Base-by-base conservation (phyloP, 1,139 yeast species). In the Groenewaldozyma sp. region DNA sequence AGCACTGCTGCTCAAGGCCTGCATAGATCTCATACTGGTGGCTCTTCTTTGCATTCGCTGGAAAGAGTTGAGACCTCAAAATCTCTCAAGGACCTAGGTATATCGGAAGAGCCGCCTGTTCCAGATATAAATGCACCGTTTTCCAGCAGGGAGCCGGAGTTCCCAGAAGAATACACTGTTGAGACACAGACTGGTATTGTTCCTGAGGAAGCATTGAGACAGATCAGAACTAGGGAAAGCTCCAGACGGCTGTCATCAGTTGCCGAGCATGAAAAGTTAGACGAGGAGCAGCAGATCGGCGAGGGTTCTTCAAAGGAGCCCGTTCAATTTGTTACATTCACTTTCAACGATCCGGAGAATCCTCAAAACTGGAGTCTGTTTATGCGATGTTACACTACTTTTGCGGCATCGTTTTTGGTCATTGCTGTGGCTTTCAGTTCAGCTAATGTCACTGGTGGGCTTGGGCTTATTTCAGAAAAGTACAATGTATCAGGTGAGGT, bases 391-490 rank as follows among this genome's bases (percentile, higher is more conserved):
- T 13, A 60, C 2, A 82, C 79, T 54, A 86, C 95, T 1, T 56
- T 80, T 22, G 49, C 78, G 6, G 66, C 82, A 17, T 75, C 95
- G 1, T 43, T 75, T 27, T 68, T 82, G 43, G 95, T 86, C 40
- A 79, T 86, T 43, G 74, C 84, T 50, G 94, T 88, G 17, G 95
- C 95, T 1, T 86, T 81, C 58, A 95, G 95, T 34, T 82, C 94
- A 3, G 80, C 94, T 1, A 80, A 87, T 59, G 78, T 84, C 50
- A 79, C 95, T 13, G 93, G 94, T 49, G 88, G 93, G 32, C 63
- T 86, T 38, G 72, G 72, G 24, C 67, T 82, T 18, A 76, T 84
- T 46, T 67, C 67, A 44, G 75, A 78, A 7, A 69, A 74, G 53
- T 83, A 70, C 58, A 64, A 75, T 43, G 94, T 84, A 11, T 73